phyloP scores from a whole-genome alignment of 106 monocot species.

The Dioscorea zingiberensis region DNA sequence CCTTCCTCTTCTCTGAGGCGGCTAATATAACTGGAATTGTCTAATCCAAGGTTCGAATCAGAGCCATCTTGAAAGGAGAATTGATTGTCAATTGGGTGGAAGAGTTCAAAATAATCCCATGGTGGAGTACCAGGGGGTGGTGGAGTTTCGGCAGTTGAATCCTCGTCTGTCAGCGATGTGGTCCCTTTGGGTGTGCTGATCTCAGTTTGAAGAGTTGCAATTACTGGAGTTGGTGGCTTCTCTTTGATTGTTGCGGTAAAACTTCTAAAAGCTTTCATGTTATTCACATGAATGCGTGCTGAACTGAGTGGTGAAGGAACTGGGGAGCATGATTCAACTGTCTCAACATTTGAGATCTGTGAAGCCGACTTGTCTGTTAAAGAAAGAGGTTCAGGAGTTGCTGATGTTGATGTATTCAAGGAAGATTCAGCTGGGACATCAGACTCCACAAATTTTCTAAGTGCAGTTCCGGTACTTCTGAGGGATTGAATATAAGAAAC shows the following conservation, averaged over 20 bases:
- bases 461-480: slow-evolving; percentile 66
- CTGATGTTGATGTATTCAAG: slow-evolving; percentile 63
- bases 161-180: slow-evolving; percentile 27
- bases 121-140: slow-evolving; percentile 31
- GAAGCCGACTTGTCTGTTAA: slow-evolving; percentile 46
- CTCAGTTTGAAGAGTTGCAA: slow-evolving; percentile 28
- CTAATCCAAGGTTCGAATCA: slow-evolving; percentile 25
- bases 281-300: slow-evolving; percentile 54
- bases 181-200: slow-evolving; percentile 14
- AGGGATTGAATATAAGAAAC: slow-evolving; percentile 79
- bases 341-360: slow-evolving; percentile 44
- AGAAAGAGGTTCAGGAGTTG: slow-evolving; percentile 44
- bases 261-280: slow-evolving; percentile 60
- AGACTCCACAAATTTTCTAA: slow-evolving; percentile 63
- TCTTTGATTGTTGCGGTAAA: slow-evolving; percentile 50
- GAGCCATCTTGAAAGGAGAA: slow-evolving; percentile 54
- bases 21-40: slow-evolving; percentile 36
- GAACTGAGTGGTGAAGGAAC: slow-evolving; percentile 45
- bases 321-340: slow-evolving; percentile 44
- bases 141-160: slow-evolving; percentile 26
- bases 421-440: slow-evolving; percentile 52
- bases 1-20: slow-evolving; percentile 67
- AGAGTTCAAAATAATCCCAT: slow-evolving; percentile 89
- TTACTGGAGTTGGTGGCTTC: slow-evolving; percentile 37
- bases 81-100: slow-evolving; percentile 62